phyloP scores from a whole-genome alignment of 805 yeast species.

The Kodamaea neixiangensis region DNA sequence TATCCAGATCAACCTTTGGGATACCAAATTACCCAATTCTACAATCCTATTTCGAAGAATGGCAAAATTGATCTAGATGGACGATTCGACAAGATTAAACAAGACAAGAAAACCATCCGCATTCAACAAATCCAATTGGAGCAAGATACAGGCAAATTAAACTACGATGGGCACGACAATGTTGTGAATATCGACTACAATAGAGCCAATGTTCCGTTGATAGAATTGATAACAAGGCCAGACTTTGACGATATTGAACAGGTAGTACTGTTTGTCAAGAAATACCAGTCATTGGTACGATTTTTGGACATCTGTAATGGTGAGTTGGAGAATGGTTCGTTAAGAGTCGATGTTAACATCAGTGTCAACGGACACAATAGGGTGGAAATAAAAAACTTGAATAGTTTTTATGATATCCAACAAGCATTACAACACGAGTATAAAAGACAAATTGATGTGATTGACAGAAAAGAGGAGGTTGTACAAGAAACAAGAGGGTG shows the following conservation, averaged over 20 bases:
- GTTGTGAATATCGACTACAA: constrained; percentile 69
- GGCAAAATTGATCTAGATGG: constrained; percentile 57
- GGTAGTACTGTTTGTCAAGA: constrained; percentile 76
- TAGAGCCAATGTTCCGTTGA: constrained; percentile 80
- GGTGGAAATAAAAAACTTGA: constrained; percentile 87
- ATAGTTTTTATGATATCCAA: constrained; percentile 77
- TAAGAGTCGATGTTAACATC: constrained; percentile 93
- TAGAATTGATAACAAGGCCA: constrained; percentile 90
- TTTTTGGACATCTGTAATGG: constrained; percentile 79
- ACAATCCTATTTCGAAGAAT: constrained; percentile 69
- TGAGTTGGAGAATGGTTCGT: constrained; percentile 91
- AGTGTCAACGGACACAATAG: constrained; percentile 71
- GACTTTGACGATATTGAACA: constrained; percentile 70
- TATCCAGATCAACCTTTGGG: constrained; percentile 97
- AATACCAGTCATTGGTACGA: constrained; percentile 71
- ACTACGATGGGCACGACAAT: constrained; percentile 47
- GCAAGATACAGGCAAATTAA: constrained; percentile 90
- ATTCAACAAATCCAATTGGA: constrained; percentile 87
- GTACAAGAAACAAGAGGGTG: constrained; percentile 84
- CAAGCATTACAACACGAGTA: constrained; percentile 77
- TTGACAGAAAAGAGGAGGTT: constrained; percentile 36
- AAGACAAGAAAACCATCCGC: constrained; percentile 48
- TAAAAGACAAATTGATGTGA: constrained; percentile 58
- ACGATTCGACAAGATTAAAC: constrained; percentile 54
- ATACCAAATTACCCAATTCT: constrained; percentile 92